Base-by-base conservation (phyloP, 2,329 filamentous ascomycete genomes). In the Apiospora koreana region DNA sequence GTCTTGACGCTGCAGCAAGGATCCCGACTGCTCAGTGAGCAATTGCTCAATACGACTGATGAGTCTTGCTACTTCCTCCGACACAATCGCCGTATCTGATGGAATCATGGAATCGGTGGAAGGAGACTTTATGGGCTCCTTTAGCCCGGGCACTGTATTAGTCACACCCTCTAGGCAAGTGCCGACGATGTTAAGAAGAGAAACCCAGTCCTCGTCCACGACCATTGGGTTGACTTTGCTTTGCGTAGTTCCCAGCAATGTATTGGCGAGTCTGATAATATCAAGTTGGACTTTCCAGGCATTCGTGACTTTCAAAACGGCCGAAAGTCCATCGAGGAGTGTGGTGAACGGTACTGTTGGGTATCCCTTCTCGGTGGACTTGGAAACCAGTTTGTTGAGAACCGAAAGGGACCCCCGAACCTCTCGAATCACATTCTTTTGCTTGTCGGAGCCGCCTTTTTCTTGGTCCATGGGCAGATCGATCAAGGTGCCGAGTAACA, bases 201-300 rank as follows among this genome's bases (percentile, higher is more conserved):
- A 80, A 1, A 86, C 84, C 90, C 91, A 92, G 76, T 93, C 90
- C 75, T 92, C 90, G 69, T 92, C 90, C 54, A 87, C 80, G 28
- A 93, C 80, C 65, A 91, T 81, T 18, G 82, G 81, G 72, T 88
- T 88, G 64, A 92, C 79, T 25, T 83, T 83, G 25, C 85, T 84
- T 65, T 86, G 80, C 10, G 83, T 84, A 71, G 85, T 86, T 70
- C 84, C 83, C 76, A 89, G 90, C 41, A 89, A 81, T 43, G 83
- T 86, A 76, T 87, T 88, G 72, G 89, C 83, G 23, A 90, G 79
- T 72, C 84, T 83, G 28, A 90, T 76, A 28, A 87, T 81, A 12
- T 85, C 83, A 21, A 79, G 77, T 64, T 84, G 81, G 31, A 88
- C 83, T 72, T 84, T 85, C 65, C 81, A 78, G 1, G 85, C 84